phyloP scores from a whole-genome alignment of 1,139 yeast species.

The Candida neerlandica region DNA sequence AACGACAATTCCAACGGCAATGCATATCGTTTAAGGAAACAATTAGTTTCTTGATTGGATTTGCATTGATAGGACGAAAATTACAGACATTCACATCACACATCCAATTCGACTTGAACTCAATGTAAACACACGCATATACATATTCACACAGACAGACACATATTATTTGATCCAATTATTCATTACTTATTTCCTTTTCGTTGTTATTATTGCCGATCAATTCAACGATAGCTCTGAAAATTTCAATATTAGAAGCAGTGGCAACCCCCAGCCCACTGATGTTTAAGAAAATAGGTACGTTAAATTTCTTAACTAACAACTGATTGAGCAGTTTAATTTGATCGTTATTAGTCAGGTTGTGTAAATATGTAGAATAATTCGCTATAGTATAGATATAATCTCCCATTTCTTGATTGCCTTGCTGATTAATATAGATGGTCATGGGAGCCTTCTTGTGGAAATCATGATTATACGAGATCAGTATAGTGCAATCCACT shows the following conservation, averaged over 20 bases:
- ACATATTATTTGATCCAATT: background rate
- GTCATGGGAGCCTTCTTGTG: slow-evolving; percentile 16
- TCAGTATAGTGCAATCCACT: slow-evolving; percentile 12
- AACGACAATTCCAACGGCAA: background rate
- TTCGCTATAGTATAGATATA: slow-evolving; percentile 22
- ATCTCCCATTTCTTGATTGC: slow-evolving; percentile 18
- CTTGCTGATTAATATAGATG: slow-evolving; percentile 20
- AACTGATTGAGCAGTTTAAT: slow-evolving; percentile 17
- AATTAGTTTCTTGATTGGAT: background rate
- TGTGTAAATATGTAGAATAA: slow-evolving; percentile 17
- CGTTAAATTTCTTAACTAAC: slow-evolving; percentile 18
- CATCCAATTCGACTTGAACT: too few relatives aligned
- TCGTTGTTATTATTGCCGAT: background rate
- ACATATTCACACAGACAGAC: background rate
- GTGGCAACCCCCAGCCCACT: slow-evolving; percentile 9
- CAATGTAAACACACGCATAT: background rate
- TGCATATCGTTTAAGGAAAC: background rate
- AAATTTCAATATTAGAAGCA: slow-evolving; percentile 11
- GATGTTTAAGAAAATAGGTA: slow-evolving; percentile 21
- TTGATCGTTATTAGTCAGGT: slow-evolving; percentile 12
- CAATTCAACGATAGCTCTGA: slow-evolving; percentile 6
- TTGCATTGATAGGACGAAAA: background rate
- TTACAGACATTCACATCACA: too few relatives aligned
- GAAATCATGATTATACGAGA: slow-evolving; percentile 7
- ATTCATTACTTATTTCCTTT: background rate